phyloP scores from a whole-genome alignment of 805 yeast species.

The Wickerhamiella dianesei region DNA sequence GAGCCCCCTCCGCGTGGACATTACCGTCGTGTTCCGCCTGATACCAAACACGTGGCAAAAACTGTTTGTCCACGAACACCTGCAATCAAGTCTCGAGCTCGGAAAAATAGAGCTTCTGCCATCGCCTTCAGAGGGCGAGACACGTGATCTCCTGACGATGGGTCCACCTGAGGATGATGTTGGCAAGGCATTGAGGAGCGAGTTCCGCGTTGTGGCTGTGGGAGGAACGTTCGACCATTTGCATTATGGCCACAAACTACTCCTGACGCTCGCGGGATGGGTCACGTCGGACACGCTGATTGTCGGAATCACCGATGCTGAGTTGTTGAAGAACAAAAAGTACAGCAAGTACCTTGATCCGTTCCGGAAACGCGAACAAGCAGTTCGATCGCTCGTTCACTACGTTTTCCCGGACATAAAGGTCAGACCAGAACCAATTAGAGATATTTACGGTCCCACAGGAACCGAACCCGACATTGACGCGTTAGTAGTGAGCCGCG shows the following conservation, averaged over 20 bases:
- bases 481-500: constrained; percentile 68
- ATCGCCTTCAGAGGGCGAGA: not conserved
- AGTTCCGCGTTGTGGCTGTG: constrained; percentile 31
- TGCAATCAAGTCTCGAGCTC: not conserved
- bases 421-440: constrained; percentile 46
- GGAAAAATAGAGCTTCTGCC: not conserved
- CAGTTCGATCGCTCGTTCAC: constrained; percentile 38
- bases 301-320: constrained; percentile 73
- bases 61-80: not conserved
- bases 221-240: constrained; percentile 97
- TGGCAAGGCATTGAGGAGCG: not conserved
- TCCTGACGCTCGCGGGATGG: constrained; percentile 60
- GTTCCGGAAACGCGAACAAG: constrained; percentile 36
- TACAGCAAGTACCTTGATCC: constrained; percentile 51
- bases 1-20: not conserved
- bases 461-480: constrained; percentile 61
- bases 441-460: constrained; percentile 91
- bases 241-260: constrained; percentile 87
- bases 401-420: constrained; percentile 34
- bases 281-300: constrained; percentile 43
- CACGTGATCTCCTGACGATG: not conserved
- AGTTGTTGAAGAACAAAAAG: constrained; percentile 60
- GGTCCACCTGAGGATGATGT: not conserved
- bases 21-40: not conserved
- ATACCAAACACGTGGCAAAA: not conserved